Percentiles rank a stretch among this genome's conserved stretches.
Evolutionary conservation across 306 rosid genomes (phyloP).

Genomic region (Heteromeles arbutifolia): DNA sequence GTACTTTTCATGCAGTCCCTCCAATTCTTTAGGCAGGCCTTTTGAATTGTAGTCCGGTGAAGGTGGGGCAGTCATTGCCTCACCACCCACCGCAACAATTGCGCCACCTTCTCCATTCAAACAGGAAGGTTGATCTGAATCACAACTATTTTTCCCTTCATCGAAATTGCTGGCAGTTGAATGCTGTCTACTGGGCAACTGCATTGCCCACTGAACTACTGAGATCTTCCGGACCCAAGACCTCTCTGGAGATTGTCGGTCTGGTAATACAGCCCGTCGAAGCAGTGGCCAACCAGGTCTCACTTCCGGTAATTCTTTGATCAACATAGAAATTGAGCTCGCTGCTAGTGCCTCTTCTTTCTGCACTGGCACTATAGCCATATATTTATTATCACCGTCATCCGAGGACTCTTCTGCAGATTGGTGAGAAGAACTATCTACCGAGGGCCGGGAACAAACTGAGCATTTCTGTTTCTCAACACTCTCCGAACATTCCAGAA

Average conservation of each 20-base stretch:
- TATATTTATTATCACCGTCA: slow-evolving; percentile 30
- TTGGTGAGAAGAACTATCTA: slow-evolving; percentile 26
- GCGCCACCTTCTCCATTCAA: slow-evolving; percentile 68
- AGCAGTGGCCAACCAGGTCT: slow-evolving; percentile 98
- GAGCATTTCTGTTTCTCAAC: slow-evolving; percentile 37
- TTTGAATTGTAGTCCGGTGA: slow-evolving; percentile 34
- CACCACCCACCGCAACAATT: slow-evolving; percentile 55
- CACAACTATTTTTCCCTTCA: slow-evolving; percentile 20
- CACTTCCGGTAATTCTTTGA: slow-evolving; percentile 38
- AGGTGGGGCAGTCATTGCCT: slow-evolving; percentile 19
- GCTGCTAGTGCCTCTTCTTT: slow-evolving; percentile 24
- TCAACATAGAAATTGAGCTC: slow-evolving; percentile 28
- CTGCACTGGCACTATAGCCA: slow-evolving; percentile 73
- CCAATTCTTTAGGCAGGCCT: slow-evolving; percentile 57
- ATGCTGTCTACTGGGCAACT: slow-evolving; percentile 56
- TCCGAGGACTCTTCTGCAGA: slow-evolving; percentile 33
- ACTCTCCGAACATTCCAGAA: slow-evolving; percentile 33
- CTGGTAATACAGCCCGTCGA: slow-evolving; percentile 32
- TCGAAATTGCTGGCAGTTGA: slow-evolving; percentile 23
- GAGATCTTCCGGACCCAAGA: slow-evolving; percentile 42
- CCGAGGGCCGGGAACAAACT: slow-evolving; percentile 38
- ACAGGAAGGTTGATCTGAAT: slow-evolving; percentile 27
- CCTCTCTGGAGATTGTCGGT: slow-evolving; percentile 18
- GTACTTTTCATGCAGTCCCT: slow-evolving; percentile 77
- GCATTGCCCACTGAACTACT: slow-evolving; percentile 97